Percentiles rank a stretch among this genome's conserved stretches.
phyloP scores from a whole-genome alignment of 2,329 filamentous ascomycete species.

The Cladophialophora exuberans region DNA sequence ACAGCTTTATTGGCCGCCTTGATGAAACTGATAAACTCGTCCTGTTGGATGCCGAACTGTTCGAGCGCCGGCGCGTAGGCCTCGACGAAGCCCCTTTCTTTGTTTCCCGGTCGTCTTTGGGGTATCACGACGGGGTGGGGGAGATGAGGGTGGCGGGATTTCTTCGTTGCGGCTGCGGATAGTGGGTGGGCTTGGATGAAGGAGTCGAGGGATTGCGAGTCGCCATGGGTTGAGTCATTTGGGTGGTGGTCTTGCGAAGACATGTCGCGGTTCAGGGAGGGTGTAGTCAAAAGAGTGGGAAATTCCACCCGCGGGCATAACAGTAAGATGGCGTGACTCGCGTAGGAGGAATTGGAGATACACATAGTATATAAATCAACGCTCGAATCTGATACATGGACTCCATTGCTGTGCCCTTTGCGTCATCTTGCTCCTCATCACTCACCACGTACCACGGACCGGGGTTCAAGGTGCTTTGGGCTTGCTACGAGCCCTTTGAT shows the following conservation, averaged over 20 bases:
- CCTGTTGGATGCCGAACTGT: constrained; percentile 50
- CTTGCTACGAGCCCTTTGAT: not conserved
- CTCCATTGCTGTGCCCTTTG: constrained; percentile 7
- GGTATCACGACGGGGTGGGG: constrained; percentile 53
- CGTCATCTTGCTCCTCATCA: constrained; percentile 3
- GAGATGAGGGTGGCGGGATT: not conserved
- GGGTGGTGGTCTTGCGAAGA: not conserved
- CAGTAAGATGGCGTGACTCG: not conserved
- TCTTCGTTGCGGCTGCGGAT: not conserved
- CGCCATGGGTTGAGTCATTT: not conserved
- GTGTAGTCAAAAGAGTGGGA: not conserved
- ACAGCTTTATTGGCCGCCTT: constrained; percentile 45
- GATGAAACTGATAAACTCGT: constrained; percentile 53
- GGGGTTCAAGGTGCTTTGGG: not conserved
- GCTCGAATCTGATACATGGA: constrained; percentile 6
- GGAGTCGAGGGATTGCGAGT: not conserved
- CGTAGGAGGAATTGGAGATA: too few relatives aligned
- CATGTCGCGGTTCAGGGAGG: constrained; percentile 3
- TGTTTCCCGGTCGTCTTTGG: constrained; percentile 54
- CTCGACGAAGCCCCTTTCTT: constrained; percentile 54
- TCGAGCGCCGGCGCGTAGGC: constrained; percentile 56
- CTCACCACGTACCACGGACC: too few relatives aligned
- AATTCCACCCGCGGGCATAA: too few relatives aligned
- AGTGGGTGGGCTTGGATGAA: constrained; percentile 7
- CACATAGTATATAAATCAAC: not conserved